Evolutionary conservation across 192 early-diverging fungal species (phyloP).

Genomic region (Allomyces macrogynus): DNA sequence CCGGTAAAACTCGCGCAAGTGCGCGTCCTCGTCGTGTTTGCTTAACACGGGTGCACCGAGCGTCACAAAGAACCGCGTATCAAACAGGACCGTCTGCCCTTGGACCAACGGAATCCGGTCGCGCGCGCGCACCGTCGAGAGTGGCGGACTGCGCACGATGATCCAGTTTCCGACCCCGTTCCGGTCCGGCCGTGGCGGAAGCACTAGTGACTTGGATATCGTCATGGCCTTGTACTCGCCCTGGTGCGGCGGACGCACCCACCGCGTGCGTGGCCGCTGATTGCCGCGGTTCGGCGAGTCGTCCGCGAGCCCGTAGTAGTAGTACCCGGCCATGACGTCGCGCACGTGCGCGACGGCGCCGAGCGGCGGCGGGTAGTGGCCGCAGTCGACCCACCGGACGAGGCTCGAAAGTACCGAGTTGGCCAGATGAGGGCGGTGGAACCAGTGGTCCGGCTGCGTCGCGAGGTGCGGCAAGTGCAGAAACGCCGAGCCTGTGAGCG

Average conservation of each 20-base stretch:
- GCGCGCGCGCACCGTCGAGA: not conserved
- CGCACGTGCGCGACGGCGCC: not conserved
- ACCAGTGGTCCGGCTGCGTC: not conserved
- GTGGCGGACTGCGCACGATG: not conserved
- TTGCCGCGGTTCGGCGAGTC: too few relatives aligned
- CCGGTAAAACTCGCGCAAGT: not conserved
- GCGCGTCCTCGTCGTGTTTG: not conserved
- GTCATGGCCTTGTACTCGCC: not conserved
- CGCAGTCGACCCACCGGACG: not conserved
- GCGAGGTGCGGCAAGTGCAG: not conserved
- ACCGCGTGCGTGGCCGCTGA: too few relatives aligned
- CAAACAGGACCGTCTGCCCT: not conserved
- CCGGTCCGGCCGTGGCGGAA: not conserved
- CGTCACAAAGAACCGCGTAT: not conserved
- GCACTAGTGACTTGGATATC: not conserved
- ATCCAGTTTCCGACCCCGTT: not conserved
- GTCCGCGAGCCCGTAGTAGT: not conserved
- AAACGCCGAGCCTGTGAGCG: not conserved
- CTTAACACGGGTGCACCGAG: not conserved
- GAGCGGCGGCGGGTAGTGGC: not conserved
- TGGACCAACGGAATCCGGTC: not conserved
- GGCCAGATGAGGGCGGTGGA: not conserved
- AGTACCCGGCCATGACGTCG: not conserved
- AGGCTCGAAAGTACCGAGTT: not conserved
- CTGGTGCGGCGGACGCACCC: not conserved